Evolutionary conservation across 306 rosid genomes (phyloP), one percentile per base, ranked within the genome.

Genomic region (Acacia crassicarpa): DNA sequence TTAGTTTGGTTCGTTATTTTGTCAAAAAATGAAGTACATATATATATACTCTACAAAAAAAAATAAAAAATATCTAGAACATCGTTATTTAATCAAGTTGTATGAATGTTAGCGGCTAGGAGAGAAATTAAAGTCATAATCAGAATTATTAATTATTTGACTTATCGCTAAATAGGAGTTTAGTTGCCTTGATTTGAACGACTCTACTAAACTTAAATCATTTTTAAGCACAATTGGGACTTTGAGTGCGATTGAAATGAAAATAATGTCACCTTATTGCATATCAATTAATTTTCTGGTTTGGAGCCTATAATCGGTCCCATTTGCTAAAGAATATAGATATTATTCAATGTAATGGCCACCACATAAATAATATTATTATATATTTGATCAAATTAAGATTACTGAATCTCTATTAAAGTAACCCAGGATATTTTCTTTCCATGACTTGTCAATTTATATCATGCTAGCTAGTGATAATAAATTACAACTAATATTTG

Each of bases 51-150:
- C 17, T 68, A 9, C 8, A 40, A 68, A 40, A 33, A 40, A 33
- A n/a, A 22, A 56, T 2, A 56, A 58, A 6, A 9, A 40, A 8
- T 20, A 2, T 68, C 32, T 68, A 19, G 74, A 68, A 40, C 74
- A 20, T 9, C 27, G n/a, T 48, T 33, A 33, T 32, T 53, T 19
- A 53, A 40, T 25, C 20, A 33, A 74, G 33, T 33, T 19, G 46
- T 22, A 22, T 46, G 44, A 6, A 71, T 11, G 43, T 69, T 72
- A 20, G 74, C 86, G 76, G 86, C 38, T 51, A 66, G 66, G 54
- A 40, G 38, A 41, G 45, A 59, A 73, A 30, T 13, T 30, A 45
- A 38, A 51, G 62, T 73, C 86, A 15, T 78, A 72, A 63, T 83
- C 83, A 72, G 2, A 69, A 49, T 49, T 35, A 69, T 11, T 69